Conservation (phyloP, 768 basidiomycete species). For the Sarcodon aspratus region DNA sequence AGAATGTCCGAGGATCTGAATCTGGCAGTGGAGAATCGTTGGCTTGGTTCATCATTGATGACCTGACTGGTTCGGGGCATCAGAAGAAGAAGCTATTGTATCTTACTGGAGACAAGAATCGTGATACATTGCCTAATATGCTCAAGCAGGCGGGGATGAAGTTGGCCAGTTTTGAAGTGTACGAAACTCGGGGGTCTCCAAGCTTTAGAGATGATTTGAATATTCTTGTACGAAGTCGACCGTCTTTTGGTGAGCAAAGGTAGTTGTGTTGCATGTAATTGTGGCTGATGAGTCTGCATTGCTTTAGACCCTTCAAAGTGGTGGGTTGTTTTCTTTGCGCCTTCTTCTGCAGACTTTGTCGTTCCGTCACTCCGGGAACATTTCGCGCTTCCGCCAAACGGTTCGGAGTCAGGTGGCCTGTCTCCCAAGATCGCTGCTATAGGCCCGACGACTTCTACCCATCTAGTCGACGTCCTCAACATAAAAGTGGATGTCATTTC, state of each 20-base stretch:
- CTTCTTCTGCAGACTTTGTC: conserved; percentile 53
- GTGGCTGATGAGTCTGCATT: neutral
- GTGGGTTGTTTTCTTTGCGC: conserved; percentile 75
- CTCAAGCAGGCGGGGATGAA: conserved; percentile 32
- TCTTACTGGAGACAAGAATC: conserved; percentile 82
- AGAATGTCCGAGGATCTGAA: conserved; percentile 31
- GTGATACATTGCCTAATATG: conserved; percentile 48
- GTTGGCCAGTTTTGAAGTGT: conserved; percentile 50
- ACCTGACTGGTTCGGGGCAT: conserved; percentile 16
- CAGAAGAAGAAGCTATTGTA: conserved; percentile 39
- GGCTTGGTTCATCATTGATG: conserved; percentile 46
- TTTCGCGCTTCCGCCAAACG: conserved; percentile 25
- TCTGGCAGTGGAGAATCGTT: conserved; percentile 63
- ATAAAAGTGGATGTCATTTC: conserved; percentile 46
- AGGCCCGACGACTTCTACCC: conserved; percentile 53
- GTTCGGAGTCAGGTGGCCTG: neutral
- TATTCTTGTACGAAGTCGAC: conserved; percentile 4
- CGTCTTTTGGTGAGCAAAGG: neutral
- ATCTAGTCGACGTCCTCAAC: conserved; percentile 31
- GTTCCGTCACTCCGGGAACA: conserved; percentile 34
- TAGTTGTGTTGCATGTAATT: neutral
- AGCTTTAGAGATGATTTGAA: conserved; percentile 35
- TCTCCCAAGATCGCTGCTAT: conserved; percentile 40
- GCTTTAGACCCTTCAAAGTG: conserved; percentile 17
- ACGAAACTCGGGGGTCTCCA: conserved; percentile 50